phyloP scores from a whole-genome alignment of 306 rosid genomes.

The Herpetospermum pedunculosum region DNA sequence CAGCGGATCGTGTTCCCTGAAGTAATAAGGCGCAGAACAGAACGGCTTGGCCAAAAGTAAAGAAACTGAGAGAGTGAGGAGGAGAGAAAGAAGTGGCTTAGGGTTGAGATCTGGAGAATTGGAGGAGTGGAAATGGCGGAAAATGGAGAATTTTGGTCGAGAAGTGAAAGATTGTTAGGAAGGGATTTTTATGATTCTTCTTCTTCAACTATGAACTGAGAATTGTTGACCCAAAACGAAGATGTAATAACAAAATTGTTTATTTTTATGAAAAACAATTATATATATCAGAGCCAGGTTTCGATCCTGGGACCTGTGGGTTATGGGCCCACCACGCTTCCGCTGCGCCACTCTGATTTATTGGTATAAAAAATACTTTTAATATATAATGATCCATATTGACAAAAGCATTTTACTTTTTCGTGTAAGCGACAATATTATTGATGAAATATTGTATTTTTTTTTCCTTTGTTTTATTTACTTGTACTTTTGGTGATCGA shows the following conservation, averaged over 20 bases:
- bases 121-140: neutral
- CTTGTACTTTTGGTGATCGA: no score
- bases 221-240: conserved; percentile 5
- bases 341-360: conserved; percentile 7
- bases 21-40: neutral
- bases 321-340: conserved; percentile 8
- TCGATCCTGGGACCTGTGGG: conserved; percentile 8
- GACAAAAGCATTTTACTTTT: no score
- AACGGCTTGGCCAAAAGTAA: neutral
- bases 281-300: conserved; percentile 10
- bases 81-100: neutral
- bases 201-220: neutral
- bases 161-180: neutral
- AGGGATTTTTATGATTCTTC: neutral
- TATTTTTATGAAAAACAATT: no score
- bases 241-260: neutral
- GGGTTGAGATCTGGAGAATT: conserved; percentile 2
- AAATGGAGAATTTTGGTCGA: neutral
- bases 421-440: no score
- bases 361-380: neutral
- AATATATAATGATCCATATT: no score
- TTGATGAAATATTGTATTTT: no score
- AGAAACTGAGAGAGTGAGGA: neutral
- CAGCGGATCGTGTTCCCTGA: conserved; percentile 34
- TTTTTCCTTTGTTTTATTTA: no score